Base-by-base conservation (phyloP, 768 basidiomycete genomes). In the Russula abietina region DNA sequence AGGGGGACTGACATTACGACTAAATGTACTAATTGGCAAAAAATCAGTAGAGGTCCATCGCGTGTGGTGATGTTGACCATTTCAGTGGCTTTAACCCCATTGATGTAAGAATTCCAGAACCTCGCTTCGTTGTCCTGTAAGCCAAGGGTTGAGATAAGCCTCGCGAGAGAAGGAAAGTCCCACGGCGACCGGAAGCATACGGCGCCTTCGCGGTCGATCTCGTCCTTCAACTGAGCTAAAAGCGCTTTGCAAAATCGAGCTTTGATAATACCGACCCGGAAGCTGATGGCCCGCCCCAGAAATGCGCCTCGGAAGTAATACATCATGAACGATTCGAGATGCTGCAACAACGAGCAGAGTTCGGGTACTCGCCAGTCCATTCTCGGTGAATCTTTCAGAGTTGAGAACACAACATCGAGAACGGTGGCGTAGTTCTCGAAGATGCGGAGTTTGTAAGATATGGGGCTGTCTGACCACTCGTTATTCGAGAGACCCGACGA, bases 351-450 rank as follows among this genome's bases (percentile, higher is more conserved):
- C 14, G 57, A 48, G 11, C 57, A 57, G 14, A 58, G 59, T 48
- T 63, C 57, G 17, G 62, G 62, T 38, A 26, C 51, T 0, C 51
- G 43, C 62, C 62, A 63, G 57, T 58, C 62, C n/a, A 59, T 52
- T 2, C 24, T 38, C 28, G 10, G n/a, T 22, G 62, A 63, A 22
- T 32, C 24, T 46, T 53, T 57, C 4, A 63, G 52, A 11, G n/a
- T 19, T 8, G 38, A 32, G 1, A 58, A 38, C 7, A 36, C 57
- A 1, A 39, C 41, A 33, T 63, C 57, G 45, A 63, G 33, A 17
- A 63, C 57, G 16, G 0, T 51, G 33, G 52, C 53, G n/a, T 51
- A 62, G 1, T 28, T 12, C 26, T 33, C 51, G 22, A 63, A 63
- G 10, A 39, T 19, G 33, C 38, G 56, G 12, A 63, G 26, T n/a